A percentile compares a stretch with the other conserved stretches of the same genome.
These are phyloP conservation scores for Teratosphaeria nubilosa DNA, from an alignment of 2,329 filamentous ascomycete species.

Conservation along the genomic window DNA sequence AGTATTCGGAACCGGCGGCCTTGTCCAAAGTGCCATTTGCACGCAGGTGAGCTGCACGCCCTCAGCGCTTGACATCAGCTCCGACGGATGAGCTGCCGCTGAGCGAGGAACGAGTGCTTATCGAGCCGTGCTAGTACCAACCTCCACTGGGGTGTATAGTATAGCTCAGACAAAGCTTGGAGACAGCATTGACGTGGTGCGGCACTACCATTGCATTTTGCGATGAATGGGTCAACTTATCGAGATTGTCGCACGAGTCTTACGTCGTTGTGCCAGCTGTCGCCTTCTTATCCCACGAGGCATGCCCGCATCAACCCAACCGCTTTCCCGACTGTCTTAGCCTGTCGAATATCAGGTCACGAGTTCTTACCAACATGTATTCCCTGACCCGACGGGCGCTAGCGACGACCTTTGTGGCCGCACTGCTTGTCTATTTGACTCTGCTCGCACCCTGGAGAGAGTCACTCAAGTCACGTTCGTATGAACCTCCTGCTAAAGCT, in stretches of 20 bases:
- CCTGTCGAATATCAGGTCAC: not conserved
- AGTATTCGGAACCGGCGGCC: not conserved
- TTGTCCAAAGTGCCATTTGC: not conserved
- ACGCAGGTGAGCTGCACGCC: not conserved
- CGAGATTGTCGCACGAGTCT: not conserved
- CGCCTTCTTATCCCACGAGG: not conserved
- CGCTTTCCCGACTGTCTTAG: not conserved
- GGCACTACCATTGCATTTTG: not conserved
- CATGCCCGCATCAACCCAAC: not conserved
- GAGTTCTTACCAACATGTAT: not conserved
- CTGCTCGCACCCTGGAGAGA: not conserved
- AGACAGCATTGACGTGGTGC: not conserved
- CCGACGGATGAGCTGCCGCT: not conserved
- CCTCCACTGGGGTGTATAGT: not conserved
- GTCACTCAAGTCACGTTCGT: not conserved
- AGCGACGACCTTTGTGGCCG: not conserved
- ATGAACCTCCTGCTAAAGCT: not conserved
- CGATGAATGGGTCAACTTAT: not conserved
- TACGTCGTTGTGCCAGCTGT: not conserved
- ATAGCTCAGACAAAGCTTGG: not conserved
- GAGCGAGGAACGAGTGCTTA: not conserved
- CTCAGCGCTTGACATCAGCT: not conserved
- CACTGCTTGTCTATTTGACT: not conserved
- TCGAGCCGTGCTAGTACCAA: not conserved
- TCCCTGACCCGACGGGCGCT: not conserved